Conservation (phyloP, 768 basidiomycete species). For the Scleroderma citrinum region DNA sequence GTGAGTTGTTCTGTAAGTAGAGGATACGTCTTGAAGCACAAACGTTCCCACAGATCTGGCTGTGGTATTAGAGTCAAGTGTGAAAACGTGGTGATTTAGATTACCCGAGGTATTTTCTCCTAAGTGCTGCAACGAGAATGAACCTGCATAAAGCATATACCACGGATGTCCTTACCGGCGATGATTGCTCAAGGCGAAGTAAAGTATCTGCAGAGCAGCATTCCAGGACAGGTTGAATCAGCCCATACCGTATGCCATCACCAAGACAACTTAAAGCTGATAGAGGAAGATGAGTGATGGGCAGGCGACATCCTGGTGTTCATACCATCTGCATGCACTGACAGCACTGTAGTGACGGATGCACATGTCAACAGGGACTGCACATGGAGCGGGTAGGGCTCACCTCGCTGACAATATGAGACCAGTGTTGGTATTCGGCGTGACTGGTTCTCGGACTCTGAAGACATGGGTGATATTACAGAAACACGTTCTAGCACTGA, state of each 20-base stretch:
- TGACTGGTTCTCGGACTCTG: conserved; percentile 27
- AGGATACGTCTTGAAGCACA: conserved; percentile 59
- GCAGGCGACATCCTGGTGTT: conserved; percentile 1
- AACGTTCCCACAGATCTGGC: conserved; percentile 59
- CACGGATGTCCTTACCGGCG: conserved; percentile 48
- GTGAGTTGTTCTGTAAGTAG: conserved; percentile 45
- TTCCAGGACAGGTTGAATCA: conserved; percentile 70
- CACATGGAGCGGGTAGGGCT: conserved; percentile 17
- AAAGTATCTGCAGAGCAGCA: conserved; percentile 69
- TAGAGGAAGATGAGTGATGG: background rate
- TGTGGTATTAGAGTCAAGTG: conserved; percentile 5
- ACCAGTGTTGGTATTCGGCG: conserved; percentile 59
- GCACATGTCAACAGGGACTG: conserved; percentile 4
- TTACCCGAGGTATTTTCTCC: conserved; percentile 51
- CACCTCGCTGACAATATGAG: conserved; percentile 68
- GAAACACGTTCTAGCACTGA: background rate
- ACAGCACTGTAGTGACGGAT: conserved; percentile 41
- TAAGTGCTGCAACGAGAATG: conserved; percentile 39
- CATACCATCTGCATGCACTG: conserved; percentile 57
- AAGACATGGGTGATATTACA: conserved; percentile 22
- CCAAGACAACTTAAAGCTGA: conserved; percentile 64
- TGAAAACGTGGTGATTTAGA: conserved; percentile 6
- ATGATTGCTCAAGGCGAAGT: conserved; percentile 57
- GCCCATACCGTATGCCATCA: conserved; percentile 49
- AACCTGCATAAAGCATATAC: conserved; percentile 8